phyloP scores from a whole-genome alignment of 176 grass and related monocot species.

The Triticum timopheevii region DNA sequence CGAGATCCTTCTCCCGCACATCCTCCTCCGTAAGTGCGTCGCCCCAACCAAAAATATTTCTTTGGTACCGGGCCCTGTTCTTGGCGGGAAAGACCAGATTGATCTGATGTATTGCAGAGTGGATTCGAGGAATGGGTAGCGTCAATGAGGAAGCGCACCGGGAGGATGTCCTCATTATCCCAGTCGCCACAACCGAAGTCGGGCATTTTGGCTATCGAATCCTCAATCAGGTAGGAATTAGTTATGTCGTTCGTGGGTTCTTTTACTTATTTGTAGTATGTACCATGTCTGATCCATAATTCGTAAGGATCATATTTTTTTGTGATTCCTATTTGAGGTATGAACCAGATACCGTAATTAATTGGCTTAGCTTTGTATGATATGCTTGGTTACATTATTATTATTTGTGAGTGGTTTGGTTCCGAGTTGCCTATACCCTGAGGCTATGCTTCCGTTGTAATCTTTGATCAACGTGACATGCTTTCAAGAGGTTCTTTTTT shows the following conservation, averaged over 20 bases:
- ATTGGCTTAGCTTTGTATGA: not conserved
- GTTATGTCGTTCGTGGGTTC: not conserved
- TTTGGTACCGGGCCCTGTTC: not conserved
- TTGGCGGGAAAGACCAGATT: not conserved
- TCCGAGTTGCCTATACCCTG: not conserved
- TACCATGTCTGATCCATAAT: not conserved
- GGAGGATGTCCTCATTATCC: constrained; percentile 12
- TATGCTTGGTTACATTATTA: not conserved
- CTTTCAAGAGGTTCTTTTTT: not conserved
- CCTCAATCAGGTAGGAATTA: constrained; percentile 24
- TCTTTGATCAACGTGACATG: not conserved
- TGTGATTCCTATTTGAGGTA: not conserved
- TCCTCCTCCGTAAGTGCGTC: constrained; percentile 50
- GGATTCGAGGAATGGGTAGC: constrained; percentile 71
- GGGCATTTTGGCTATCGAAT: constrained; percentile 26
- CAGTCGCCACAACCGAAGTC: not conserved
- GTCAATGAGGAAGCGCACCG: constrained; percentile 48
- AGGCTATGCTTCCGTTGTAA: not conserved
- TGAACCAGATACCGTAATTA: not conserved
- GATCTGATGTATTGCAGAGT: constrained; percentile 23
- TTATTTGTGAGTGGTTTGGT: not conserved
- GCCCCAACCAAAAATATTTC: not conserved
- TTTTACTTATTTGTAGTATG: not conserved
- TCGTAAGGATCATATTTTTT: not conserved
- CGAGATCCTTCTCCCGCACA: constrained; percentile 42